A percentile compares a stretch with the other conserved stretches of the same genome.
Conservation (phyloP, 2,329 filamentous ascomycete species). For the Aureobasidium sp. region DNA sequence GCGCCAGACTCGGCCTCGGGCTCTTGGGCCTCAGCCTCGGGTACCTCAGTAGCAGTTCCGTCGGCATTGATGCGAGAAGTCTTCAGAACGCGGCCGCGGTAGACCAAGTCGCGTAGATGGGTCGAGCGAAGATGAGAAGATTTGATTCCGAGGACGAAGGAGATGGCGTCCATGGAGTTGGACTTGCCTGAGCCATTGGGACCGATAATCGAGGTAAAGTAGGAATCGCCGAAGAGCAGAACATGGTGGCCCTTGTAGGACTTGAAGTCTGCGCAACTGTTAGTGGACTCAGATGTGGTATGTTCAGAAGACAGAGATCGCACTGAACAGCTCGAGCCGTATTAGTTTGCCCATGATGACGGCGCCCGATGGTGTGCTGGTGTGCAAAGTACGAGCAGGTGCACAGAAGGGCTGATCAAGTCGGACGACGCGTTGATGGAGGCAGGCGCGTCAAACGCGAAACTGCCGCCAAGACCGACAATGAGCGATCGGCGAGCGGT, state of each 20-base stretch:
- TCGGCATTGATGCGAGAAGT: conserved; percentile 90
- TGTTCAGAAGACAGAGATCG: conserved; percentile 24
- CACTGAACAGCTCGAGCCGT: conserved; percentile 88
- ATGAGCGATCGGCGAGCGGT: neutral
- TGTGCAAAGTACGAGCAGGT: neutral
- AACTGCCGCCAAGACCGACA: neutral
- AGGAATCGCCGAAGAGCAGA: conserved; percentile 91
- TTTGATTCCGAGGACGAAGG: conserved; percentile 96
- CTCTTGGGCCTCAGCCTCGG: conserved; percentile 51
- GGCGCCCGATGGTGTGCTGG: neutral
- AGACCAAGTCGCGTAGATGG: conserved; percentile 89
- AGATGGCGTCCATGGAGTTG: conserved; percentile 99
- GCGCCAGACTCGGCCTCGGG: conserved; percentile 29
- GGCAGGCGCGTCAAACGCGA: neutral
- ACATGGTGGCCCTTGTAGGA: conserved; percentile 97
- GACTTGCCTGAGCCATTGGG: conserved; percentile 99
- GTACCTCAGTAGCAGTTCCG: conserved; percentile 57
- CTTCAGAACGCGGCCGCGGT: conserved; percentile 87
- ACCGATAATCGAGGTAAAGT: conserved; percentile 98
- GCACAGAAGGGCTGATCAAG: neutral
- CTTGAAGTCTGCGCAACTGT: conserved; percentile 71
- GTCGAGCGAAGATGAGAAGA: conserved; percentile 95
- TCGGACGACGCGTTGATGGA: conserved; percentile 5
- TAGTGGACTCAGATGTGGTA: conserved; percentile 15
- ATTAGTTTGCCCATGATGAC: conserved; percentile 89